A percentile compares a stretch with the other conserved stretches of the same genome.
These are phyloP conservation scores for Luvunga scandens DNA, from an alignment of 345 rosid species.

Conservation along the genomic window DNA sequence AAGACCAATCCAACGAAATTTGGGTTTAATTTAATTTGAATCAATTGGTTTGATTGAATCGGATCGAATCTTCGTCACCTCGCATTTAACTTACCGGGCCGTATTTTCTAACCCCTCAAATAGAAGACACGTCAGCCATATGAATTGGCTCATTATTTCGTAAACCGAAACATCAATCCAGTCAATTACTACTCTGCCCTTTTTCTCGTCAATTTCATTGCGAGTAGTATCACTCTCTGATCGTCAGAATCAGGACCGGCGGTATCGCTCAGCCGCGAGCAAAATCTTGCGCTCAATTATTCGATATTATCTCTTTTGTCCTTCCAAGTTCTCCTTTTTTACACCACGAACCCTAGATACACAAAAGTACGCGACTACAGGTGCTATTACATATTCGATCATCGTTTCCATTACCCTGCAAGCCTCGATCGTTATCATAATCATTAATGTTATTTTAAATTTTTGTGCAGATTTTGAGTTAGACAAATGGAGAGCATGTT, in stretches of 20 bases:
- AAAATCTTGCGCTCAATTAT: background rate
- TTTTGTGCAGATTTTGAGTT: constrained; percentile 7
- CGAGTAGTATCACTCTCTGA: background rate
- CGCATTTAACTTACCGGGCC: fast-evolving
- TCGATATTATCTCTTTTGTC: background rate
- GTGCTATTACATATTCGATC: background rate
- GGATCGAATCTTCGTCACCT: no score
- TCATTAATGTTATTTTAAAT: constrained; percentile 13
- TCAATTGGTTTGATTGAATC: no score
- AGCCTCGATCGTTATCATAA: background rate
- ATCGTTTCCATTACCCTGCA: background rate
- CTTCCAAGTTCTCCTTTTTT: background rate
- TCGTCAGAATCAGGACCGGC: background rate
- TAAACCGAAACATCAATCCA: background rate
- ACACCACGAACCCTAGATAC: background rate
- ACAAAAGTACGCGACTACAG: background rate
- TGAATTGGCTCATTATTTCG: background rate
- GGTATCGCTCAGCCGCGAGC: background rate
- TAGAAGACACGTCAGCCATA: background rate
- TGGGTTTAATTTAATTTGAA: no score
- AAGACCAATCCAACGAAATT: no score
- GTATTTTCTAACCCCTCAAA: background rate
- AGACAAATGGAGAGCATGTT: constrained; percentile 31
- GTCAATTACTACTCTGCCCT: background rate
- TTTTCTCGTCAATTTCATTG: background rate